These are phyloP conservation scores for Zelonia costaricensis DNA, from an alignment of 208 protist genomes.

Conservation along the genomic window DNA sequence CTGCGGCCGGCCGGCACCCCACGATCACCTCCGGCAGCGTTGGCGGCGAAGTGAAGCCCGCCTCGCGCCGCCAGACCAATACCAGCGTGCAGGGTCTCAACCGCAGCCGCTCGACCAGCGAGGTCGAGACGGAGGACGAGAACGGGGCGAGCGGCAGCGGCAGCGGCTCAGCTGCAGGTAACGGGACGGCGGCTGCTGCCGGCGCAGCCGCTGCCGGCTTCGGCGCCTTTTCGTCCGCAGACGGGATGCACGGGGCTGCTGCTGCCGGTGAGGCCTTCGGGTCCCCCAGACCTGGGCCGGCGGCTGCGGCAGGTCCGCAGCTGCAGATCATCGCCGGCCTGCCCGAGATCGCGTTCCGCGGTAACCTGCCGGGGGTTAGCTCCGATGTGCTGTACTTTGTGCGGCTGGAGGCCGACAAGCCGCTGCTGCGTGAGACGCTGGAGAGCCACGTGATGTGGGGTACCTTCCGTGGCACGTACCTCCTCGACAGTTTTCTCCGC, in stretches of 20 bases:
- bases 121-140: constrained; percentile 12
- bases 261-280: background rate
- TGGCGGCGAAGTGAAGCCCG: background rate
- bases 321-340: constrained; percentile 39
- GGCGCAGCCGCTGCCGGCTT: background rate
- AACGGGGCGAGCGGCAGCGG: background rate
- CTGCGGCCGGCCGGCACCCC: background rate
- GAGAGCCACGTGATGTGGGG: constrained; percentile 85
- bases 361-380: constrained; percentile 35
- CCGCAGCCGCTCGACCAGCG: constrained; percentile 19
- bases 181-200: background rate
- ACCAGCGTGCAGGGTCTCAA: constrained; percentile 15
- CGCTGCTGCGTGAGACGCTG: constrained; percentile 88
- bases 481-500: constrained; percentile 91
- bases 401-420: constrained; percentile 73
- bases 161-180: background rate
- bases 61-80: constrained; percentile 7
- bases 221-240: background rate
- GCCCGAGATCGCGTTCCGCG: constrained; percentile 37
- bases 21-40: background rate
- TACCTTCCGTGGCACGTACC: constrained; percentile 49
- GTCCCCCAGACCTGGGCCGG: background rate
- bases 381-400: constrained; percentile 77
- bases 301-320: constrained; percentile 4
- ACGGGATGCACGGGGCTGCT: background rate